Conservation (phyloP, 495 filamentous ascomycete genomes). For the Thozetella sp. region DNA sequence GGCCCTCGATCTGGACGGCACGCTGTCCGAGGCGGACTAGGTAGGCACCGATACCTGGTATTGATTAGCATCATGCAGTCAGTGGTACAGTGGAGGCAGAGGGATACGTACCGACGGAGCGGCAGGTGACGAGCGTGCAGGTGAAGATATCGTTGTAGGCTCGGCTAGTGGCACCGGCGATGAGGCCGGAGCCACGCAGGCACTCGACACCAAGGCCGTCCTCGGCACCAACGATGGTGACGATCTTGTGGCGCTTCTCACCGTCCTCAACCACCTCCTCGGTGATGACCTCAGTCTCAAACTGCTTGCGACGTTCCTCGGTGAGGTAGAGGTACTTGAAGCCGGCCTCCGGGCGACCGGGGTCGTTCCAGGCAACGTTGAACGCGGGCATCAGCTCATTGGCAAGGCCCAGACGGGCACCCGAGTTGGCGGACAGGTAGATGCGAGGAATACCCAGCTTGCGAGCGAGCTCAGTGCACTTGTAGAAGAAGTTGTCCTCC, state of each 20-base stretch:
- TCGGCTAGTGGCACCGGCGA: constrained; percentile 94
- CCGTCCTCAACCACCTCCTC: constrained; percentile 84
- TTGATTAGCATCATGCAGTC: constrained; percentile 20
- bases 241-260: constrained; percentile 91
- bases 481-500: constrained; percentile 98
- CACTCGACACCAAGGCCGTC: constrained; percentile 98
- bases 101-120: constrained; percentile 75
- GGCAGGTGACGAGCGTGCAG: constrained; percentile 95
- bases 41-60: constrained; percentile 88
- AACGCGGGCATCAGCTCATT: constrained; percentile 97
- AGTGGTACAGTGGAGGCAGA: not conserved
- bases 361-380: constrained; percentile 93
- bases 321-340: constrained; percentile 99
- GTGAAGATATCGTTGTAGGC: constrained; percentile 99
- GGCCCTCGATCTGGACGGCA: constrained; percentile 98
- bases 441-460: constrained; percentile 94
- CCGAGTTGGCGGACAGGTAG: constrained; percentile 99
- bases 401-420: constrained; percentile 95
- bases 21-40: constrained; percentile 96
- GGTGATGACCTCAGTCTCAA: constrained; percentile 89
- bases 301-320: constrained; percentile 81
- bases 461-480: constrained; percentile 94
- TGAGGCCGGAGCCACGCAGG: constrained; percentile 93
- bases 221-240: constrained; percentile 90
- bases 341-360: constrained; percentile 78